Conservation (phyloP, 352 stramenopile species). For the Phytophthora syringae region DNA sequence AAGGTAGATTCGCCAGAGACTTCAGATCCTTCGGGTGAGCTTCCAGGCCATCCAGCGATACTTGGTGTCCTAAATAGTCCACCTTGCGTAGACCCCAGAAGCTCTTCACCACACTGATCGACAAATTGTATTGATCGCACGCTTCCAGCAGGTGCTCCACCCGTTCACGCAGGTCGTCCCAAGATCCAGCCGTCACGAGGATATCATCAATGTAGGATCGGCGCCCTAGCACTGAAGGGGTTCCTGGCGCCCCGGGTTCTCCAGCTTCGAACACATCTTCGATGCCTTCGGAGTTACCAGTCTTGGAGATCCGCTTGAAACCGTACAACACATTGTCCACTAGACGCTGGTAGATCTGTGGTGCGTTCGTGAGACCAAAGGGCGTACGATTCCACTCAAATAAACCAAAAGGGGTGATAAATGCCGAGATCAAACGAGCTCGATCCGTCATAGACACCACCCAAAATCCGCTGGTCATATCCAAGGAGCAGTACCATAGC, state of each 20-base stretch:
- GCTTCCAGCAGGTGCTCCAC: neutral
- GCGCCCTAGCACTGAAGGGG: neutral
- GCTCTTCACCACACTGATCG: constrained; percentile 20
- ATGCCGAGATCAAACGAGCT: too few species aligned
- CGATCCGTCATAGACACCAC: too few species aligned
- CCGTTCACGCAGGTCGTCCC: neutral
- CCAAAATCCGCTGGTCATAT: too few species aligned
- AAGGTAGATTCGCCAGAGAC: neutral
- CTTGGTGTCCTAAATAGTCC: constrained; percentile 15
- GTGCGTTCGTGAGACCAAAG: too few species aligned
- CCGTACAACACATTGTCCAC: too few species aligned
- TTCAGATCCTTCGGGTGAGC: constrained; percentile 18
- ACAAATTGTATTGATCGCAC: constrained; percentile 5
- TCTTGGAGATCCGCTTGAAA: too few species aligned
- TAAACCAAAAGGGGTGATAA: too few species aligned
- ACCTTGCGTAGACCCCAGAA: constrained; percentile 7
- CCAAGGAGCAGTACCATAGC: too few species aligned
- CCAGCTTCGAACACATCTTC: neutral
- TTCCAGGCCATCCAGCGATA: constrained; percentile 6
- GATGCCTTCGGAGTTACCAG: too few species aligned
- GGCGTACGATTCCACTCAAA: too few species aligned
- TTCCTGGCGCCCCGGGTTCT: neutral
- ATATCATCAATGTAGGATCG: neutral
- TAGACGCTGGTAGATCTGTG: too few species aligned
- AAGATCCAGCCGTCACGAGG: neutral